Evolutionary conservation across 2,329 filamentous ascomycete genomes (phyloP).

Genomic region (Xylariales sp.): DNA sequence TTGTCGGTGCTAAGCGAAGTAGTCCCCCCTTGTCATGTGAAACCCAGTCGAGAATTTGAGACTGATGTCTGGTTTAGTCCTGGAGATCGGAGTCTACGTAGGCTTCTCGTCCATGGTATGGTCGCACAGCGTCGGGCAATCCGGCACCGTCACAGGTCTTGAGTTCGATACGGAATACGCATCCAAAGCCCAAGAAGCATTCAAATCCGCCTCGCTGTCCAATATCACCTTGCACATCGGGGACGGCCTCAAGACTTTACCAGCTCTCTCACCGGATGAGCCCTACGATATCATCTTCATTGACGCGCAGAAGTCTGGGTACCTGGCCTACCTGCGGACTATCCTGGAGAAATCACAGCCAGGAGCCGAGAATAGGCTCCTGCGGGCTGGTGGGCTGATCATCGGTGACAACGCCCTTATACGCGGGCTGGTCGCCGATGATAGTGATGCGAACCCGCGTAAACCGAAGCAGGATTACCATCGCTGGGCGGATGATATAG

Average conservation of each 20-base stretch:
- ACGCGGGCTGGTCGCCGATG: conserved; percentile 41
- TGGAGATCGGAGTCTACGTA: conserved; percentile 45
- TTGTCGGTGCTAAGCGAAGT: conserved; percentile 37
- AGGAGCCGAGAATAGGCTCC: conserved; percentile 28
- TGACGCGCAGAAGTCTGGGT: conserved; percentile 50
- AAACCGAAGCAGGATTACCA: conserved; percentile 13
- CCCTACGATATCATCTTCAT: conserved; percentile 52
- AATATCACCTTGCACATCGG: conserved; percentile 45
- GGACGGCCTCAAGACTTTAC: conserved; percentile 32
- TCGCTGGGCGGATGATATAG: conserved; percentile 17
- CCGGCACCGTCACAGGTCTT: conserved; percentile 38
- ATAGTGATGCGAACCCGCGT: conserved; percentile 31
- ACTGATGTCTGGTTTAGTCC: conserved; percentile 26
- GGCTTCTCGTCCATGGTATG: conserved; percentile 46
- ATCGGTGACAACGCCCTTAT: conserved; percentile 52
- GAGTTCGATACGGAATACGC: conserved; percentile 43
- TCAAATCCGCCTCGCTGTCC: conserved; percentile 32
- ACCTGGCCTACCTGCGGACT: conserved; percentile 41
- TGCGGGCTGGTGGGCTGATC: conserved; percentile 45
- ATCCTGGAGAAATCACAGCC: conserved; percentile 40
- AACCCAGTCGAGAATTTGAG: not conserved
- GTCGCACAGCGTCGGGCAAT: conserved; percentile 40
- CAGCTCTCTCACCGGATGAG: conserved; percentile 26
- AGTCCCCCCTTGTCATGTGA: conserved; percentile 3
- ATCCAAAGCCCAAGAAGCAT: conserved; percentile 32